Evolutionary conservation across 1,284 basidiomycete genomes (phyloP), one percentile per base, ranked within the genome.

Genomic region (Ganoderma lingzhi): DNA sequence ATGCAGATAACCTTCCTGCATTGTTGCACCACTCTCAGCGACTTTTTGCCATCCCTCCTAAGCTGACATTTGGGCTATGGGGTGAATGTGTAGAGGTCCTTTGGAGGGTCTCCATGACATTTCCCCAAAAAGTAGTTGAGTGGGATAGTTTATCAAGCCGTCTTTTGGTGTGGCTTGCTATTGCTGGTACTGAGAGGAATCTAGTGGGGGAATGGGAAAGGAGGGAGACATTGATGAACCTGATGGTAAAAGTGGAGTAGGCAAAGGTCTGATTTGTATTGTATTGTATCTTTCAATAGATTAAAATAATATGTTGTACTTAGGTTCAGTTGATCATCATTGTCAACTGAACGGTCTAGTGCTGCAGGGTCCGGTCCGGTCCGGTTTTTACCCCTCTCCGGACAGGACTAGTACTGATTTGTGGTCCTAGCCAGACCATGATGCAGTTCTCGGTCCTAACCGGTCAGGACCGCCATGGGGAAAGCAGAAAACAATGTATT

Each of bases 111-210:
- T 78, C 84, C 12, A 89, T 92, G 87, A 74, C 77, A 0, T 66
- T 84, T 3, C 76, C 82, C 0, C 66, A 71, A 14, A 82, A 77
- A 62, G 71, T 75, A 6, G 56, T 64, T 0, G 78, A 80, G 5
- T 93, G 91, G 90, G 85, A 86, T 69, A 79, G 75, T 30, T 75
- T 91, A 66, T 88, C 86, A 2, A 78, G 79, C 60, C 82, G 89
- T 68, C 67, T 92, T 66, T 74, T 94, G 53, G 68, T 90, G 15
- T 91, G 88, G 86, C 82, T 87, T 72, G 79, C 83, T 0, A 71
- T 86, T 28, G 80, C 78, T 2, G 85, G 85, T 76, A 32, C 77
- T 82, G 67, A 79, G 63, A 71, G 78, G 80, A 71, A 73, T 71
- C 37, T 23, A 14, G 64, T 68, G 14, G 74, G 71, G 4, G 75